A percentile compares a stretch with the other conserved stretches of the same genome.
Evolutionary conservation across 148 eudicot species (phyloP).

Genomic region (Camellia granthamiana): DNA sequence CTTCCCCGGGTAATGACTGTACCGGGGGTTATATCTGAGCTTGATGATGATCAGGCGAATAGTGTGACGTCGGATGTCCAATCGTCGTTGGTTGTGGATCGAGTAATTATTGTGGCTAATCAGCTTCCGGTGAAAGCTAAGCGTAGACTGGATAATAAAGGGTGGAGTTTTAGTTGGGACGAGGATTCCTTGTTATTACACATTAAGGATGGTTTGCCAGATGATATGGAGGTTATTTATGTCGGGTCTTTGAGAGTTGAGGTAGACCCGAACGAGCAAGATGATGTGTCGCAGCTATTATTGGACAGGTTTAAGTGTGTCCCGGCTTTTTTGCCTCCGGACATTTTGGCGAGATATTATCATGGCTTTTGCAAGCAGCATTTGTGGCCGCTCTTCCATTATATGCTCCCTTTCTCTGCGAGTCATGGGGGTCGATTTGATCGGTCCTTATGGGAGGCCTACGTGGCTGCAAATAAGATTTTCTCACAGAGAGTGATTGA

Average conservation of each 20-base stretch:
- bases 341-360: constrained; percentile 40
- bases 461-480: constrained; percentile 62
- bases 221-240: constrained; percentile 60
- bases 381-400: constrained; percentile 63
- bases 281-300: constrained; percentile 51
- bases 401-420: constrained; percentile 52
- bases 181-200: constrained; percentile 53
- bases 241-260: constrained; percentile 56
- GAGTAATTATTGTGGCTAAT: constrained; percentile 58
- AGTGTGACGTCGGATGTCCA: constrained; percentile 56
- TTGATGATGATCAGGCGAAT: constrained; percentile 55
- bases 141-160: constrained; percentile 56
- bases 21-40: constrained; percentile 55
- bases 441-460: constrained; percentile 47
- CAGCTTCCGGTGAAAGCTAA: constrained; percentile 55
- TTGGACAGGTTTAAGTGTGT: constrained; percentile 57
- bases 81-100: constrained; percentile 45
- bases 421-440: constrained; percentile 53
- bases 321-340: constrained; percentile 51
- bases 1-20: constrained; percentile 58
- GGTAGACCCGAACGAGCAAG: constrained; percentile 47
- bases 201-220: constrained; percentile 57
- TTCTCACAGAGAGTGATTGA: constrained; percentile 58
- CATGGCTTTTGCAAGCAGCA: constrained; percentile 63
- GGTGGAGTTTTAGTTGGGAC: constrained; percentile 64